phyloP scores from a whole-genome alignment of 2,329 filamentous ascomycete species.

The Pseudomassariella vexata region DNA sequence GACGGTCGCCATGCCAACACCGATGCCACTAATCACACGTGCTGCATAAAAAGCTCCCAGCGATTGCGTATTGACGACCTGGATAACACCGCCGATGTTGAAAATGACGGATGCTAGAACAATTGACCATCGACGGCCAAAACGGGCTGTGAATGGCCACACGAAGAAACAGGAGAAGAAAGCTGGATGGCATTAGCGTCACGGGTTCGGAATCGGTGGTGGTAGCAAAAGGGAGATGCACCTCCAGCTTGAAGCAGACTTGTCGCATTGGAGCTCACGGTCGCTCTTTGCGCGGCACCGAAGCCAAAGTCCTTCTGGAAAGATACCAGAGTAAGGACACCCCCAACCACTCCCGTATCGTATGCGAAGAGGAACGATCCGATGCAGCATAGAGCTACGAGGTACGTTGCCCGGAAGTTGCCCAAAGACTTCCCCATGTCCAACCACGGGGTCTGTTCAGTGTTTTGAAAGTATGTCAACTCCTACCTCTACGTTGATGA shows the following conservation, averaged over 20 bases:
- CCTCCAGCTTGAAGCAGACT: conserved; percentile 36
- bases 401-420: conserved; percentile 28
- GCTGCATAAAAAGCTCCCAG: conserved; percentile 32
- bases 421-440: conserved; percentile 17
- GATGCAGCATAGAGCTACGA: conserved; percentile 27
- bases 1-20: conserved; percentile 30
- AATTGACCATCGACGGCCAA: conserved; percentile 33
- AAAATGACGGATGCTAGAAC: conserved; percentile 35
- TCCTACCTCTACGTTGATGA: too few relatives aligned
- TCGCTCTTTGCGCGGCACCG: conserved; percentile 20
- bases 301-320: conserved; percentile 33
- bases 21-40: conserved; percentile 26
- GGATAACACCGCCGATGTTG: conserved; percentile 34
- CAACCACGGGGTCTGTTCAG: too few relatives aligned
- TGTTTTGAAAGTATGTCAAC: too few relatives aligned
- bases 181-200: conserved; percentile 16
- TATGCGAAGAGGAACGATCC: conserved; percentile 34
- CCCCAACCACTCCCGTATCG: conserved; percentile 34
- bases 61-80: conserved; percentile 30
- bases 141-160: conserved; percentile 35
- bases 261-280: conserved; percentile 31
- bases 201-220: neutral
- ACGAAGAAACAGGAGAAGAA: conserved; percentile 37
- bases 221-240: conserved; percentile 11
- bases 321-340: conserved; percentile 30